phyloP scores from a whole-genome alignment of 2,329 filamentous ascomycete genomes.

The Simplicillium sp. region DNA sequence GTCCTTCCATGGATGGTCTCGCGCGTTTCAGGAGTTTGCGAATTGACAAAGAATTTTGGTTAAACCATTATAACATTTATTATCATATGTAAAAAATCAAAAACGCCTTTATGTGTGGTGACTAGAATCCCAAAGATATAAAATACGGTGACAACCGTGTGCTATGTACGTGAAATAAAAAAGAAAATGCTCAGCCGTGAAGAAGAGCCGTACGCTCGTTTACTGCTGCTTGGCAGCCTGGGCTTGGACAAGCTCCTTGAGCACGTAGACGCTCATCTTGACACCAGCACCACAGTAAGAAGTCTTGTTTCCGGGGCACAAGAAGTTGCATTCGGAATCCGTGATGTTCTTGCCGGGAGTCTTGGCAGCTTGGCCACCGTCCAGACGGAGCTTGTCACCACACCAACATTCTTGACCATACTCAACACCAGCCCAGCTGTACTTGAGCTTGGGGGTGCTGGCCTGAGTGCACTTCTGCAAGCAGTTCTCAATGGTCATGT shows the following conservation, averaged over 20 bases:
- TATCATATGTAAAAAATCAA: no score
- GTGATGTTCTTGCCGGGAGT: slow-evolving; percentile 18
- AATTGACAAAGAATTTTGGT: no score
- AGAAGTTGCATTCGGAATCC: slow-evolving; percentile 19
- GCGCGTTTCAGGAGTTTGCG: no score
- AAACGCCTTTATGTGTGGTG: no score
- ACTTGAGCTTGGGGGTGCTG: slow-evolving; percentile 8
- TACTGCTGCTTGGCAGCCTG: background rate
- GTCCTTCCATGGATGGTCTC: no score
- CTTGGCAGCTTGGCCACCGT: slow-evolving; percentile 11
- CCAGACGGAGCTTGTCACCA: slow-evolving; percentile 19
- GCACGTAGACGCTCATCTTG: slow-evolving; percentile 22
- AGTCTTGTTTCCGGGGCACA: slow-evolving; percentile 22
- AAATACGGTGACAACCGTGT: no score
- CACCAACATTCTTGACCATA: slow-evolving; percentile 29
- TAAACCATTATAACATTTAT: no score
- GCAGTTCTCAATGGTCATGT: slow-evolving; percentile 24
- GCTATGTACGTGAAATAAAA: no score
- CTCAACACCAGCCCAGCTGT: slow-evolving; percentile 25
- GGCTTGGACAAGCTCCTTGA: slow-evolving; percentile 4
- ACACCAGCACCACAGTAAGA: slow-evolving; percentile 20
- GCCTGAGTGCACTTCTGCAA: slow-evolving; percentile 17
- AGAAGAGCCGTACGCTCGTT: no score
- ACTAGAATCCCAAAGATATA: no score
- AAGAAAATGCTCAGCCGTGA: no score